Evolutionary conservation across 805 yeast species (phyloP).

Genomic region (Candida sanyiensis): DNA sequence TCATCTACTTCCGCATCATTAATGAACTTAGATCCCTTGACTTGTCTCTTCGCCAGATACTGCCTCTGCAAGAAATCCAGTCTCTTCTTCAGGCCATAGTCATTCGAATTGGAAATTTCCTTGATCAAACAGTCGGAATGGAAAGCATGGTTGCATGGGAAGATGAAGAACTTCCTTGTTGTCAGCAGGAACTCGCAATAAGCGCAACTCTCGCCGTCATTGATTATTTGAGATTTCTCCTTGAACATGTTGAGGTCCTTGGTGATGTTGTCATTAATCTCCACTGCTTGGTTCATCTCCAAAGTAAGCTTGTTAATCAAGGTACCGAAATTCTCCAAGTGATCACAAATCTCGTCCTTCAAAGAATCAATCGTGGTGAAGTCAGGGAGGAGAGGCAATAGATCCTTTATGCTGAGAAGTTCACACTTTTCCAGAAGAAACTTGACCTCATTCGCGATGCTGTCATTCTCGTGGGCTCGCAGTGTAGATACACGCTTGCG

Average conservation of each 20-base stretch:
- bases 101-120: slow-evolving; percentile 53
- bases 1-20: slow-evolving; percentile 48
- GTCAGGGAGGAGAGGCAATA: slow-evolving; percentile 81
- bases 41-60: slow-evolving; percentile 25
- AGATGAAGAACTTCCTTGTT: slow-evolving; percentile 67
- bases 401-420: slow-evolving; percentile 64
- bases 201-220: slow-evolving; percentile 80
- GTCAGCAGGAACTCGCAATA: slow-evolving; percentile 66
- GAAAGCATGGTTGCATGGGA: slow-evolving; percentile 87
- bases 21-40: slow-evolving; percentile 24
- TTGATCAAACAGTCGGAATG: slow-evolving; percentile 84
- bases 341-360: slow-evolving; percentile 74
- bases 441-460: slow-evolving; percentile 26
- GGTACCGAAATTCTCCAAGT: slow-evolving; percentile 68
- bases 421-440: slow-evolving; percentile 41
- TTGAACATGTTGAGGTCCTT: slow-evolving; percentile 49
- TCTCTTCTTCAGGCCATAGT: slow-evolving; percentile 58
- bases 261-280: slow-evolving; percentile 54
- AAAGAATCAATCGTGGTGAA: slow-evolving; percentile 75
- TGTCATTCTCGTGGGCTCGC: slow-evolving; percentile 26
- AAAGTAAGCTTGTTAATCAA: slow-evolving; percentile 57
- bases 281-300: slow-evolving; percentile 72
- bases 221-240: slow-evolving; percentile 57
- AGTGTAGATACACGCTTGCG: slow-evolving; percentile 25
- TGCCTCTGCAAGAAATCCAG: slow-evolving; percentile 45